These are phyloP conservation scores for Incumbomyces delicatus DNA, from an alignment of 2,329 filamentous ascomycete species.

Conservation along the genomic window DNA sequence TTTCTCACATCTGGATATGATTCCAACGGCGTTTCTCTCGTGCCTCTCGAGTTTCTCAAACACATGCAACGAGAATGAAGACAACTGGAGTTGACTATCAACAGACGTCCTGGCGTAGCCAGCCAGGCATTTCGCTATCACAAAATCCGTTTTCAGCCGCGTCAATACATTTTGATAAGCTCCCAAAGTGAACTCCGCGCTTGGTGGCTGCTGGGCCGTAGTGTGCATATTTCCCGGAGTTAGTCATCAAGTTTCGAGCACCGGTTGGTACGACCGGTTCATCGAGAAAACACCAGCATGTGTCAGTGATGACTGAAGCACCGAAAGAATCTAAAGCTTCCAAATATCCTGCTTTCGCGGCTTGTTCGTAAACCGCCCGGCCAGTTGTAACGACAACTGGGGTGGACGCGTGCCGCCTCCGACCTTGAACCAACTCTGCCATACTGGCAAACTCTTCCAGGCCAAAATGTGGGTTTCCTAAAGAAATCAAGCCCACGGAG, in stretches of 20 bases:
- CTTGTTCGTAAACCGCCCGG: conserved; percentile 9
- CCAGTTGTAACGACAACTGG: conserved; percentile 6
- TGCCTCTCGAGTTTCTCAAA: too few species aligned
- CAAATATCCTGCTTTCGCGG: conserved; percentile 24
- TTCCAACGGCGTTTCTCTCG: too few species aligned
- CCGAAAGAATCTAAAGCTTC: conserved; percentile 29
- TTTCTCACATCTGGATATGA: too few species aligned
- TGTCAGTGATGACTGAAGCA: conserved; percentile 34
- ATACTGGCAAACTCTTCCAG: conserved; percentile 28
- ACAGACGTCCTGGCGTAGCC: too few species aligned
- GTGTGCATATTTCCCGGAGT: conserved; percentile 40
- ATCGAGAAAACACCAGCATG: conserved; percentile 40
- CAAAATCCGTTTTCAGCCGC: conserved; percentile 18
- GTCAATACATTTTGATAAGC: conserved; percentile 21
- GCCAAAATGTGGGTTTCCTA: conserved; percentile 40
- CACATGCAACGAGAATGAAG: too few species aligned
- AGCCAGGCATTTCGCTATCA: too few species aligned
- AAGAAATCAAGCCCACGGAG: conserved; percentile 30
- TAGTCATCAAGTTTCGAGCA: conserved; percentile 32
- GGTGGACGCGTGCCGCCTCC: conserved; percentile 18
- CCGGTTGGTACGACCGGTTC: conserved; percentile 29
- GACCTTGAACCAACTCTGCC: conserved; percentile 22
- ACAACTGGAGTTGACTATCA: too few species aligned
- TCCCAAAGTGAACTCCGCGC: conserved; percentile 22
- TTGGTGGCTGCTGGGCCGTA: conserved; percentile 26